Evolutionary conservation across 2,329 filamentous ascomycete genomes (phyloP), one percentile per base, ranked within the genome.

Genomic region (Aquanectria penicillioides): DNA sequence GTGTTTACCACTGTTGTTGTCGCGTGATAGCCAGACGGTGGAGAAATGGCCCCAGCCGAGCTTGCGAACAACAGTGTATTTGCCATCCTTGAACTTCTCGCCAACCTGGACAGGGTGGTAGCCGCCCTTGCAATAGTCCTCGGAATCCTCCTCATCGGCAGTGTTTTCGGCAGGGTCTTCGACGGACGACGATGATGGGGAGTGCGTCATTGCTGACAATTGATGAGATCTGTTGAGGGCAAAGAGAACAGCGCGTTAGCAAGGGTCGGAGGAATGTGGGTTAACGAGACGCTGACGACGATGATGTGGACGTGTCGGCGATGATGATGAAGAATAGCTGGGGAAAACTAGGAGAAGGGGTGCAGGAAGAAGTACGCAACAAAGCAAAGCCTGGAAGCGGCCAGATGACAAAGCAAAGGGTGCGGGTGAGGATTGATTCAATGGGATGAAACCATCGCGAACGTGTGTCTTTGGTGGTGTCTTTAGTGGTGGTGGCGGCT

Each of bases 91-190:
- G 86, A 97, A 98, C 73, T 93, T 91, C 80, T 99, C 95, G 70
- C 95, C 95, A 60, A 98, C 90, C 70, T 88, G 86, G 46, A 99
- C 95, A 3, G 95, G 95, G 74, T 99, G 95, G 78, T 98, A 99
- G 61, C 95, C 95, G 72, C 95, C 95, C 80, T 98, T 98, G 86
- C 94, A 97, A 82, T 99, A 99, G 78, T 99, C 95, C 79, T 98
- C 94, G 43, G 93, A 97, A 78, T 99, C 95, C 80, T 99, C 95
- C 80, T 99, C 95, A 75, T 98, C 95, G 73, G 94, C 94, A 33
- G 94, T 97, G 74, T 95, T 94, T 72, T 97, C 94, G 77, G 90
- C 87, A 69, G 87, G 85, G 75, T 97, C 94, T 78, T 94, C 93
- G 69, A 87, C 89, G 41, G 91, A 91, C 60, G 89, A 92, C 54